Percentiles rank a stretch among this genome's conserved stretches.
phyloP scores from a whole-genome alignment of 495 filamentous ascomycete species.

The Hyaloscypha variabilis region DNA sequence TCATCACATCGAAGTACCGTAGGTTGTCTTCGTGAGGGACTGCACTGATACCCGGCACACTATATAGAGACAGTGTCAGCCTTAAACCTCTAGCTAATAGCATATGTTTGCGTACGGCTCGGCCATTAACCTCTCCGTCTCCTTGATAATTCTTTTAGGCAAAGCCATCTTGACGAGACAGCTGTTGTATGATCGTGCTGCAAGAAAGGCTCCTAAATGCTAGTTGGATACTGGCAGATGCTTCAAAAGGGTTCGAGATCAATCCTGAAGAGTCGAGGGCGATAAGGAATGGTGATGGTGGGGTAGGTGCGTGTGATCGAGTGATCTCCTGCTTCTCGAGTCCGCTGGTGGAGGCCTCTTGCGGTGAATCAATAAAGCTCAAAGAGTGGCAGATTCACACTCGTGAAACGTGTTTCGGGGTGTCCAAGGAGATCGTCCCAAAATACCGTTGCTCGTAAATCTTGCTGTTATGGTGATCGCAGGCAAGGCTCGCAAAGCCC shows the following conservation, averaged over 20 bases:
- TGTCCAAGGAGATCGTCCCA: not conserved
- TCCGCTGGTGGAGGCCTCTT: not conserved
- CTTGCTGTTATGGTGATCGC: not conserved
- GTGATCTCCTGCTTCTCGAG: not conserved
- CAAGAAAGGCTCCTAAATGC: not conserved
- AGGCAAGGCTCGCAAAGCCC: not conserved
- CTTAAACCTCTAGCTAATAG: not conserved
- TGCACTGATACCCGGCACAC: conserved; percentile 94
- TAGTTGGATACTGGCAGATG: not conserved
- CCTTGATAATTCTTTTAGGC: conserved; percentile 96
- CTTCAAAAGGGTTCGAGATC: not conserved
- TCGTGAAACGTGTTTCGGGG: not conserved
- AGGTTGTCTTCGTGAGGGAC: conserved; percentile 98
- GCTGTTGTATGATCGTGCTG: not conserved
- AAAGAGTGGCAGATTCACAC: not conserved
- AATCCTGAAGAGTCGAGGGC: not conserved
- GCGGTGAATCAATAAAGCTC: not conserved
- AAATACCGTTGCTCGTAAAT: not conserved
- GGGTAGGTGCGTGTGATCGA: not conserved
- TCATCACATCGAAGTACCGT: conserved; percentile 95
- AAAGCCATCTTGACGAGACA: conserved; percentile 48
- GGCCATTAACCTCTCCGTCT: conserved; percentile 95
- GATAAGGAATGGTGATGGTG: not conserved
- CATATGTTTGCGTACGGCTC: conserved; percentile 72
- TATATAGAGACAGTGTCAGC: conserved; percentile 38